Base-by-base conservation (phyloP, 495 filamentous ascomycete species). In the Penicillium manginii region DNA sequence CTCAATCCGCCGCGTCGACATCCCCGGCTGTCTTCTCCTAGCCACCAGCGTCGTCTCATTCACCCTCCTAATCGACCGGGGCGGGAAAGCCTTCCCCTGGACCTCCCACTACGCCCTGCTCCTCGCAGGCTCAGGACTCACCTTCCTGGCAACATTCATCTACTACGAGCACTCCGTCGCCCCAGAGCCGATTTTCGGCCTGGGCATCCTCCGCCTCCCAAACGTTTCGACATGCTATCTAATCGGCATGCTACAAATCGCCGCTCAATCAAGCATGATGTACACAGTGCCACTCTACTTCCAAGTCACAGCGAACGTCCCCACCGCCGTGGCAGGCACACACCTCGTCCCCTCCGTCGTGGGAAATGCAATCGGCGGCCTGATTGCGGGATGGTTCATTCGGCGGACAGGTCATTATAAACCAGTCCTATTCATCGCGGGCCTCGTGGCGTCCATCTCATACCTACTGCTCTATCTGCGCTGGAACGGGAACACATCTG, bases 251-350 rank as follows among this genome's bases (percentile, higher is more conserved):
- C 45, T 47, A 9, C 50, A 52, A 19, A 52, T 39, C 2, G n/a
- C 29, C 14, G 50, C 50, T 5, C 50, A 52, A 29, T 52, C 50
- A 37, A 33, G 33, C 17, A 52, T 52, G 50, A 52, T 52, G 50
- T 52, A 33, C 18, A 37, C 21, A 1, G 50, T 52, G 1, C 50
- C 50, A 0, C 31, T 52, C 4, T 52, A 35, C 31, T 52, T 52
- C 33, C 50, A 52, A 29, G 31, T 52, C 3, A 39, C 33, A 10
- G 50, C 29, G 0, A 37, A 37, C 18, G 50, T 22, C 4, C 21
- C 50, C 15, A n/a, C 50, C 11, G 14, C 50, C 4, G 50, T 52
- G 4, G 50, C 50, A 21, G 50, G 50, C 4, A n/a, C 50, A 0
- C 50, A 52, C 39, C 50, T 52, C 17, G 18, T 21, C 8, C 50